Conservation (phyloP, 208 protist species). For the Willaertia magna region DNA sequence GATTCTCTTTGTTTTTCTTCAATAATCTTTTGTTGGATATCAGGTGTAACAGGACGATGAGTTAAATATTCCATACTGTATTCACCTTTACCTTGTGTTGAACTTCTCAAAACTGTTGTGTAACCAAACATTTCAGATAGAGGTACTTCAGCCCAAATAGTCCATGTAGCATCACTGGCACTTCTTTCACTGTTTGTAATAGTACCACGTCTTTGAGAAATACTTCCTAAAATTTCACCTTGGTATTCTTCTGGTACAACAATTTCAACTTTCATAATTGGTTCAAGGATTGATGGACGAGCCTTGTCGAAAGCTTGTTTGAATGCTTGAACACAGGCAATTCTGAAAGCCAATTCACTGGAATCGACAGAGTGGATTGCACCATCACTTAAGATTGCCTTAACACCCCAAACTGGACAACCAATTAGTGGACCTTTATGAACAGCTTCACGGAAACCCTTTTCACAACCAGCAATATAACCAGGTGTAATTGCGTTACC, state of each 20-base stretch:
- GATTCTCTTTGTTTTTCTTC: not conserved
- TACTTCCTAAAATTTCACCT: slow-evolving; percentile 31
- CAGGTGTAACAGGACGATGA: slow-evolving; percentile 29
- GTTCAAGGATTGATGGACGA: slow-evolving; percentile 84
- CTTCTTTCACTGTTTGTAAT: slow-evolving; percentile 31
- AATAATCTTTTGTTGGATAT: not conserved
- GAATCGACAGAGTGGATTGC: slow-evolving; percentile 94
- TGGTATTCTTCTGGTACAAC: slow-evolving; percentile 39
- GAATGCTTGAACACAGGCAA: slow-evolving; percentile 82
- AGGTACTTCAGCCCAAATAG: slow-evolving; percentile 47
- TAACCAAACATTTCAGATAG: slow-evolving; percentile 73
- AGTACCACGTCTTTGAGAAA: slow-evolving; percentile 42
- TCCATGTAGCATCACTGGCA: slow-evolving; percentile 7
- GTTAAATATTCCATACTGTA: slow-evolving; percentile 65
- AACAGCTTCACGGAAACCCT: slow-evolving; percentile 47
- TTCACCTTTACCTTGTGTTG: slow-evolving; percentile 56
- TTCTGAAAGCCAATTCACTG: slow-evolving; percentile 93
- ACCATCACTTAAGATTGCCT: slow-evolving; percentile 86
- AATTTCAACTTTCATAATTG: slow-evolving; percentile 84
- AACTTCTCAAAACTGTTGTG: slow-evolving; percentile 52
- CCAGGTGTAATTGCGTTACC: slow-evolving; percentile 54
- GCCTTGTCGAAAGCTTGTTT: slow-evolving; percentile 66
- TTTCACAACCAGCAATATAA: slow-evolving; percentile 55
- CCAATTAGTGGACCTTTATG: slow-evolving; percentile 76
- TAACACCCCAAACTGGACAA: slow-evolving; percentile 84